Base-by-base conservation (phyloP, 148 eudicot species). In the Chenopodium quinoa region DNA sequence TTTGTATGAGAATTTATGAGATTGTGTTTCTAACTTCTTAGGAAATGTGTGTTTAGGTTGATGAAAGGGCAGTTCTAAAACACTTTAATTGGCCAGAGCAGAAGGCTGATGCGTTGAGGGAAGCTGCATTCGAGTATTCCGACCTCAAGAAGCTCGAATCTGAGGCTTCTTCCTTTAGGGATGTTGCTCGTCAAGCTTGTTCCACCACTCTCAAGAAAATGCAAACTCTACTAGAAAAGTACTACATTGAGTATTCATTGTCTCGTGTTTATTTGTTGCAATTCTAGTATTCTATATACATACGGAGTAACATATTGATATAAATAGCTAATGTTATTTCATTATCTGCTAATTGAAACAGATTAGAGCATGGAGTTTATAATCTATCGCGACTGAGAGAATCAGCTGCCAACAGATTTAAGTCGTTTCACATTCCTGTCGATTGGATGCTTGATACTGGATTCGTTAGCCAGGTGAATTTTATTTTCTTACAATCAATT, bases 31-130 rank as follows among this genome's bases (percentile, higher is more conserved):
- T 56, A 71, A 71, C 10, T 22, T 37, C 47, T 16, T 67, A 67
- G 27, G 9, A 13, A 71, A 7, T 29, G 14, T 60, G 75, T 64
- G 48, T 63, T 83, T 77, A 96, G 99, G 94, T 96, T 70, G 99
- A 96, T 84, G 99, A 96, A 80, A 91, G 99, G 77, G 99, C 99
- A 7, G 99, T 96, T 76, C 85, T 96, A 23, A 96, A 96, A 82
- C 99, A 96, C 84, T 96, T 96, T 25, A 81, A 92, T 52, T 96
- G 99, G 99, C 99, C 99, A 0, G 99, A 96, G 88, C 87, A 90
- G 75, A 96, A 91, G 85, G 99, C 99, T 0, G 99, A 96, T 80
- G 96, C 97, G 1, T 82, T 96, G 75, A 91, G 99, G 44, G 99
- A 96, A 88, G 99, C 99, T 34, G 99, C 99, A 73, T 96, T 96